Percentiles rank a stretch among this genome's conserved stretches.
Conservation (phyloP, 139 green algal genomes). For the Diplosphaera chodatii region DNA sequence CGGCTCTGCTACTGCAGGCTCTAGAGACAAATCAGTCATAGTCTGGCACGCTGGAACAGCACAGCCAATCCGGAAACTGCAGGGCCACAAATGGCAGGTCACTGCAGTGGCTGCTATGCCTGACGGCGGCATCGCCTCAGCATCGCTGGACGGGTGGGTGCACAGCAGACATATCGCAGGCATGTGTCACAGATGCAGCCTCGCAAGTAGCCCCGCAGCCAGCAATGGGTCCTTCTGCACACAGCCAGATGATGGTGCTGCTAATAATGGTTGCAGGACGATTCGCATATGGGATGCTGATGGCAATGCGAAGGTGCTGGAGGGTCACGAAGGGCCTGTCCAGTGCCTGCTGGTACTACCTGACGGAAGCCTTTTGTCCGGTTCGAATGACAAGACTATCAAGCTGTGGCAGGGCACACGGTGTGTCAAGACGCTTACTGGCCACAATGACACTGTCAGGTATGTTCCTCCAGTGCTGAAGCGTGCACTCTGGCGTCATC, state of each 20-base stretch:
- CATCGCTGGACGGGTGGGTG: constrained; percentile 72
- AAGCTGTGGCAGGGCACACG: constrained; percentile 31
- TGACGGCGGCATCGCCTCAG: constrained; percentile 62
- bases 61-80: constrained; percentile 25
- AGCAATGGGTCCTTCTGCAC: too few species aligned
- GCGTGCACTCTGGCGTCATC: too few species aligned
- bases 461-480: constrained; percentile 12
- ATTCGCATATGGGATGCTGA: constrained; percentile 65
- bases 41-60: constrained; percentile 71
- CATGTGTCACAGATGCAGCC: not conserved
- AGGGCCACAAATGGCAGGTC: constrained; percentile 83
- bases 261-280: constrained; percentile 37
- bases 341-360: constrained; percentile 61
- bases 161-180: not conserved
- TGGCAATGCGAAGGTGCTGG: constrained; percentile 37
- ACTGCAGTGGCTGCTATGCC: constrained; percentile 58
- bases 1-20: constrained; percentile 47
- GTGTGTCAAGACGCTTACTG: constrained; percentile 59
- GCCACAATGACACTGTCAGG: constrained; percentile 81
- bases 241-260: too few species aligned
- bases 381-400: constrained; percentile 65
- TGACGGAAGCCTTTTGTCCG: constrained; percentile 64
- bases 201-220: too few species aligned
- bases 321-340: constrained; percentile 76
- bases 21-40: constrained; percentile 67